Base-by-base conservation (phyloP, 2,329 filamentous ascomycete genomes). In the Lachnellula occidentalis region DNA sequence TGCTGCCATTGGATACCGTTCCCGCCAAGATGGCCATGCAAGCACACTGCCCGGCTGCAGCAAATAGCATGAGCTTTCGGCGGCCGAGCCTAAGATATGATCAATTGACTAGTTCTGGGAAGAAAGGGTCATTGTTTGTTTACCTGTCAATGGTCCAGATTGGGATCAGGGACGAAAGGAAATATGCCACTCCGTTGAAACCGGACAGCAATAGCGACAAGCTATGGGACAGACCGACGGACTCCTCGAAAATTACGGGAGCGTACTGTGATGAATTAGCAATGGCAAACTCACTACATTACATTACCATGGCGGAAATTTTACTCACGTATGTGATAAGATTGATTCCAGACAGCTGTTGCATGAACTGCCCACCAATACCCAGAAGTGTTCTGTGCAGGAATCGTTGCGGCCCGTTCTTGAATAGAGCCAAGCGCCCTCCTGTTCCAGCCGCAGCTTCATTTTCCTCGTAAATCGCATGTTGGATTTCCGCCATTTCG, bases 31-130 rank as follows among this genome's bases (percentile, higher is more conserved):
- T 63, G 42, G 71, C 60, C 5, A 72, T 66, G 49, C 72, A 69
- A 54, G 70, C 70, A 49, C 72, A 70, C 27, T 73, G 62, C 0
- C 59, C 69, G n/a, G 70, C 66, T 50, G 71, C 69, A 1, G 72
- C 62, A 5, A 69, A 71, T 69, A 74, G 71, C 22, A 69, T 69
- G 3, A 64, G 65, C 1, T 70, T 79, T n/a, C 86, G 78, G 36
- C 87, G 81, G 15, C 84, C 85, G 2, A 85, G 77, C 1, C 81
- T 77, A 68, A 31, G 27, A 31, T 31, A 31, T 9, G 8, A 4
- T 31, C 8, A 31, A 31, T 31, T 4, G 11, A 11, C 27, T 31
- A 9, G 9, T 11, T 31, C 8, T 11, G 27, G 11, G 27, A 11
- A 31, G 3, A 4, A 31, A 9, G 11, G 27, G 8, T 11, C 27